A percentile compares a stretch with the other conserved stretches of the same genome.
phyloP scores from a whole-genome alignment of 2,329 filamentous ascomycete species.

The Penicillium sp. region DNA sequence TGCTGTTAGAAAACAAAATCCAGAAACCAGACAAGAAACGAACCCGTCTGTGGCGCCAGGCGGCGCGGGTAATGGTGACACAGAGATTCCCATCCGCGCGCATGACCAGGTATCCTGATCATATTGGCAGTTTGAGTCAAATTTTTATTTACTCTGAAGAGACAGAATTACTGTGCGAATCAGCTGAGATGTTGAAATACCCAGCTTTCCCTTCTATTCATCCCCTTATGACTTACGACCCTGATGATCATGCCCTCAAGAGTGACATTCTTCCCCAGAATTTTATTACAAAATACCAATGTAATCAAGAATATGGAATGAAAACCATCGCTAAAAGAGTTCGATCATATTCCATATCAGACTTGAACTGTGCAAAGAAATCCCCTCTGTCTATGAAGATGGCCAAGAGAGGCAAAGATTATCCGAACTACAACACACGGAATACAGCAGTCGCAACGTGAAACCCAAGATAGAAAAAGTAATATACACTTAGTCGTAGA shows the following conservation, averaged over 20 bases:
- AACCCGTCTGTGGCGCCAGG: neutral
- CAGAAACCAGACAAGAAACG: neutral
- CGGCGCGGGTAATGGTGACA: neutral
- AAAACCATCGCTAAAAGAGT: conserved; percentile 19
- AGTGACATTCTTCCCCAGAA: conserved; percentile 10
- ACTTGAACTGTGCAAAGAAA: conserved; percentile 21
- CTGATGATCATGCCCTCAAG: conserved; percentile 7
- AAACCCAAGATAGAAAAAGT: conserved; percentile 4
- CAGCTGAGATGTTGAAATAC: neutral
- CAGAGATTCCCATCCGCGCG: conserved; percentile 8
- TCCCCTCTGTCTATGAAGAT: conserved; percentile 20
- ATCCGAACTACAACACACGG: conserved; percentile 24
- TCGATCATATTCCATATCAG: conserved; percentile 19
- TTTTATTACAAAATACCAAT: conserved; percentile 13
- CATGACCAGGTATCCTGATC: conserved; percentile 5
- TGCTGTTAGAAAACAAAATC: neutral
- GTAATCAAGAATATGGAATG: conserved; percentile 11
- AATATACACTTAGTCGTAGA: conserved; percentile 67
- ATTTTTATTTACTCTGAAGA: neutral
- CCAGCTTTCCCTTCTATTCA: neutral
- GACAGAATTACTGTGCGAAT: neutral
- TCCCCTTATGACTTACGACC: conserved; percentile 10
- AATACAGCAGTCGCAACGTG: conserved; percentile 9
- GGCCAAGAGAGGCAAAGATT: conserved; percentile 15
- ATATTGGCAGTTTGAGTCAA: neutral